Evolutionary conservation across 495 filamentous ascomycete genomes (phyloP), one percentile per base, ranked within the genome.

Genomic region (Penicillium bovifimosum): DNA sequence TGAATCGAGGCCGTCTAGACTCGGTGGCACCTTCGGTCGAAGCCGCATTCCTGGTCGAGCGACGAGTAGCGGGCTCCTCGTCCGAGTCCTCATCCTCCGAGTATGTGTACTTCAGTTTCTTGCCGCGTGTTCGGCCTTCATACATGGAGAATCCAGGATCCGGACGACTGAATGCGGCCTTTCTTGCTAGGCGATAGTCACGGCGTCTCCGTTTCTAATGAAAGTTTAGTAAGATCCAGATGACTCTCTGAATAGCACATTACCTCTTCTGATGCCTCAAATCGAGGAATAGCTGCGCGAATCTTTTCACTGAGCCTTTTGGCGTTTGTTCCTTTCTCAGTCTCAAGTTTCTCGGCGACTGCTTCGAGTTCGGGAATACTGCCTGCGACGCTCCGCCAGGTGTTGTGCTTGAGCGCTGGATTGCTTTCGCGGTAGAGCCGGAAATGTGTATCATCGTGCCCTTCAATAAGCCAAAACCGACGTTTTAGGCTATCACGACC

Each of bases 361-460:
- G 62, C 70, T 57, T 82, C 84, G 41, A 96, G 77, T 61, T 97
- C 93, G 13, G 95, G 90, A 42, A 97, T 95, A 39, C 69, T 85
- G 2, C 93, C 91, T 5, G 95, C 93, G 20, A 96, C 80, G 67
- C 82, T 96, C 81, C 88, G 90, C 95, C 95, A 98, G 16, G 84
- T 87, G 54, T 85, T 80, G 48, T 86, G 80, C 54, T 88, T 84
- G 34, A 86, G 74, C 0, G 81, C 80, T 6, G 90, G 87, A 58
- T 93, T 95, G 67, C 88, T 92, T 69, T 98, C 93, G 34, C 95
- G 78, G 65, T 97, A 98, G n/a, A 98, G 79, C 36, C 93, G 79
- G 65, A 97, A 97, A 45, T 85, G 75, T 6, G 93, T 97, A 67
- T 98, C 95, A 63, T 97, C 91, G 59, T 86, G 83, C 10, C 93